Evolutionary conservation across 495 filamentous ascomycete genomes (phyloP), one percentile per base, ranked within the genome.

Genomic region (Trichoderma gamsii): DNA sequence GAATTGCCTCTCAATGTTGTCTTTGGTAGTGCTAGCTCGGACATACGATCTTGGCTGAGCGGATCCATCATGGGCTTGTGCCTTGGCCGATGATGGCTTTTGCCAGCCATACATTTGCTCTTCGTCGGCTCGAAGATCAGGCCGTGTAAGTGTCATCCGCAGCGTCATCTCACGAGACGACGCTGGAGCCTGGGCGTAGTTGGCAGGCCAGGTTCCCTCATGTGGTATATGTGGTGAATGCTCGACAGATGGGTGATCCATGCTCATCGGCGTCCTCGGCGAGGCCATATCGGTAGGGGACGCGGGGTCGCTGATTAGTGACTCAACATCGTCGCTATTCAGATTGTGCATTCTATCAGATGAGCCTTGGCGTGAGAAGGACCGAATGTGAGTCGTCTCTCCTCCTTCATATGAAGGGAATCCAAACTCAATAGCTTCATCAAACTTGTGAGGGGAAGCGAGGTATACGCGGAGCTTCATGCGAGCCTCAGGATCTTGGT

Each of bases 341-440:
- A 86, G 79, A 32, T 85, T 82, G 49, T 81, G 81, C 67, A 77
- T 72, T 2, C 78, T 78, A 68, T 86, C 84, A 52, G 73, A 64
- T 29, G 25, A 29, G 16, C 29, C 56, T 61, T 61, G 56, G 2
- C 56, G 56, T 61, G 56, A 61, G 23, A 23, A 61, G 8, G 56
- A 61, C 11, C 25, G 56, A 61, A 5, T 11, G 75, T 74, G 29
- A 72, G 67, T 16, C 29, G 23, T 9, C 7, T 63, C 9, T n/a
- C 52, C 1, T 71, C 69, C 0, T 66, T 73, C 73, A 46, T 83
- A 78, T 21, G 91, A 87, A 0, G 93, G 92, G 71, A 97, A 97
- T 5, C 94, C 93, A 78, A 95, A 97, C 74, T 95, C 91, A 66
- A 97, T 85, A 1, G 92, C 93, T 79, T 97, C 93, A 73, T 98